Percentiles rank a stretch among this genome's conserved stretches.
Conservation (phyloP, 2,329 filamentous ascomycete genomes). For the Diaporthe longicolla region DNA sequence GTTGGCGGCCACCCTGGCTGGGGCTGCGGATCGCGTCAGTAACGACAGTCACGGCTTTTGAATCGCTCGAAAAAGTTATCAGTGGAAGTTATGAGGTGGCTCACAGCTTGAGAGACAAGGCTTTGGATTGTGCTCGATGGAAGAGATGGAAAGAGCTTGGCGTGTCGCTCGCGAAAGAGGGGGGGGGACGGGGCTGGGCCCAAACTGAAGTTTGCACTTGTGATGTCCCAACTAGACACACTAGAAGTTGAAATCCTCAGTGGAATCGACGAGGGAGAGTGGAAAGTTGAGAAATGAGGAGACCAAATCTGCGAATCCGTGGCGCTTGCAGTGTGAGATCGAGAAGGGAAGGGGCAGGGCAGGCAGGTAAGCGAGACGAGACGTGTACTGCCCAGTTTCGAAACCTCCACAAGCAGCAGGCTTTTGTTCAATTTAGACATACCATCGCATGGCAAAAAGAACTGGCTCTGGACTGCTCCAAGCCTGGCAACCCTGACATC, state of each 20-base stretch:
- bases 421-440: neutral
- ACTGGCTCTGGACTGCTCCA: too few species aligned
- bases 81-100: neutral
- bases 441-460: neutral
- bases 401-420: neutral
- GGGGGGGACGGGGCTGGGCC: too few species aligned
- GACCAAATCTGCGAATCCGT: neutral
- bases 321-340: too few species aligned
- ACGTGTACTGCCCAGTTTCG: neutral
- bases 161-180: neutral
- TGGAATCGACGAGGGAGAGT: too few species aligned
- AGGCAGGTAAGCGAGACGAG: neutral
- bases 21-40: neutral
- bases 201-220: neutral
- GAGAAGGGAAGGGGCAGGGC: neutral
- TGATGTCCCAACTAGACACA: neutral
- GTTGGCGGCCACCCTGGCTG: neutral
- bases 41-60: neutral
- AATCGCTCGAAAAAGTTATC: neutral
- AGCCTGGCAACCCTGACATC: neutral
- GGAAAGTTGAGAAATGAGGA: neutral
- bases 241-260: neutral
- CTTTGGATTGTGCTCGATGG: neutral
- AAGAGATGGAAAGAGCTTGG: neutral
- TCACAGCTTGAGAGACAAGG: neutral